These are phyloP conservation scores for Solanum chmielewskii DNA, from an alignment of 257 asterid species.

Conservation along the genomic window DNA sequence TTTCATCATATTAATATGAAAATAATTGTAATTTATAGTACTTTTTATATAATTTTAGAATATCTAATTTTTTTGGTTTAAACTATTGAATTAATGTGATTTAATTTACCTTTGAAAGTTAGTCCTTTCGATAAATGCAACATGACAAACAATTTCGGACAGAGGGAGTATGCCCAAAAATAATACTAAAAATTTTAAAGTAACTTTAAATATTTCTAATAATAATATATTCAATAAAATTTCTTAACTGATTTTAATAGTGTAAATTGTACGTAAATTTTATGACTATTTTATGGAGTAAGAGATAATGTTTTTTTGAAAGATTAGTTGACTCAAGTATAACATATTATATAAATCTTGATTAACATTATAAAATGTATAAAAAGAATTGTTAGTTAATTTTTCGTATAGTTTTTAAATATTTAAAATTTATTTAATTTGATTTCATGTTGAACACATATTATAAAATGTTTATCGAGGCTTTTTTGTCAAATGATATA, in stretches of 20 bases:
- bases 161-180: no score
- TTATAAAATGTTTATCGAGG: background rate
- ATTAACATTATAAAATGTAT: accelerated
- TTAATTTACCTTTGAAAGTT: no score
- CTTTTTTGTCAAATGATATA: background rate
- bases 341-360: background rate
- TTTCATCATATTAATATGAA: no score
- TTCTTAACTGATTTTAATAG: background rate
- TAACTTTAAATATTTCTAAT: no score
- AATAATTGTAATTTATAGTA: no score
- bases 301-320: background rate
- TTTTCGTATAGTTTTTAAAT: background rate
- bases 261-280: background rate
- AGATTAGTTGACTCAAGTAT: background rate
- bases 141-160: no score
- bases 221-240: no score
- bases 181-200: no score
- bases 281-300: background rate
- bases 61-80: no score
- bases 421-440: background rate
- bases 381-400: background rate
- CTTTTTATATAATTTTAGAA: no score
- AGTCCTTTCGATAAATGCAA: no score
- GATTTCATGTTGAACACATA: background rate
- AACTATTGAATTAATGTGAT: no score